Percentiles rank a stretch among this genome's conserved stretches.
Conservation (phyloP, 306 rosid genomes). For the Cucurbita moschata region DNA sequence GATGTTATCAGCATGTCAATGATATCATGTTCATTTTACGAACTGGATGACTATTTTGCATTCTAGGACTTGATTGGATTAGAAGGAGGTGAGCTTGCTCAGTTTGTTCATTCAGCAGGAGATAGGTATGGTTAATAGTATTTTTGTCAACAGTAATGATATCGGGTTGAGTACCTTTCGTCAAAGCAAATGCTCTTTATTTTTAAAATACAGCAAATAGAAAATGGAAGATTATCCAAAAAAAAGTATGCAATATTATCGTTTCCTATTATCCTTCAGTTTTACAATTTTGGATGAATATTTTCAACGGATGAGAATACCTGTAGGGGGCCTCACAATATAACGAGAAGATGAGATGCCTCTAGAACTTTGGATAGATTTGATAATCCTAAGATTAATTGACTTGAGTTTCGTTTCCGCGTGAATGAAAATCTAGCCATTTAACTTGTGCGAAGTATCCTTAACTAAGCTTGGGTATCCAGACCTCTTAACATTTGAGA, state of each 20-base stretch:
- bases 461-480: not conserved
- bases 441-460: not conserved
- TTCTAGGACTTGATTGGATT: constrained; percentile 68
- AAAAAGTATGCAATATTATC: not conserved
- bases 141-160: constrained; percentile 3
- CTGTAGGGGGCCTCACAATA: not conserved
- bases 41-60: not conserved
- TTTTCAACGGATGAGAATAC: not conserved
- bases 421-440: not conserved
- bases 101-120: constrained; percentile 47
- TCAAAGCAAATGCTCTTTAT: not conserved
- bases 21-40: not conserved
- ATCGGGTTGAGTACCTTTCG: not conserved
- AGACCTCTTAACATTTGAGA: not conserved
- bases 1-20: not conserved
- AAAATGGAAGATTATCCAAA: not conserved
- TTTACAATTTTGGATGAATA: not conserved
- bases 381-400: not conserved
- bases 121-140: constrained; percentile 33
- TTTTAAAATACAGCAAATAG: not conserved
- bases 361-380: not conserved
- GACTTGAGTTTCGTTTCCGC: not conserved
- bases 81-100: constrained; percentile 52
- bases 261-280: not conserved
- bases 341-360: not conserved